These are phyloP conservation scores for Tetracladium setigerum DNA, from an alignment of 495 filamentous ascomycete genomes.

Conservation along the genomic window DNA sequence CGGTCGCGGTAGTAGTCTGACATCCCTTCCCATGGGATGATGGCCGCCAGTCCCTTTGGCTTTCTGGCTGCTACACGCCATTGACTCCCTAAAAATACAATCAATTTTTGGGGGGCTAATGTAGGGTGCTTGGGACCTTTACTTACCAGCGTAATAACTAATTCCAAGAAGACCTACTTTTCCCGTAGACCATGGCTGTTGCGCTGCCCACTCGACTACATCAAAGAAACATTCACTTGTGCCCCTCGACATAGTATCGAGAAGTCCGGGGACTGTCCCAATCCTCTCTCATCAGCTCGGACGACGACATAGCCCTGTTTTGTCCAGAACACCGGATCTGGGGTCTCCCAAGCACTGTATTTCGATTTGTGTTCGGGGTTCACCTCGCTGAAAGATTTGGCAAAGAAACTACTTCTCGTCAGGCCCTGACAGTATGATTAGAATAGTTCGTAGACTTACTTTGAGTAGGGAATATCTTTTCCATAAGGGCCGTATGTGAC, in stretches of 20 bases:
- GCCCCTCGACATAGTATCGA: conserved; percentile 29
- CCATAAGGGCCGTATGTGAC: conserved; percentile 58
- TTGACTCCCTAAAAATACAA: conserved; percentile 26
- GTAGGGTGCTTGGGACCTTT: too few species aligned
- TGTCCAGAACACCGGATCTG: conserved; percentile 35
- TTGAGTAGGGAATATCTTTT: conserved; percentile 49
- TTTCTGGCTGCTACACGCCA: conserved; percentile 33
- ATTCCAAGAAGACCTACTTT: conserved; percentile 38
- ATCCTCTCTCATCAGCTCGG: conserved; percentile 34
- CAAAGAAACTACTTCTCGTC: conserved; percentile 29
- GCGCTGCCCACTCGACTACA: conserved; percentile 33
- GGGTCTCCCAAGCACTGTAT: conserved; percentile 33
- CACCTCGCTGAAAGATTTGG: conserved; percentile 32
- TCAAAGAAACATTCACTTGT: conserved; percentile 38
- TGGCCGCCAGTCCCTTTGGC: conserved; percentile 33
- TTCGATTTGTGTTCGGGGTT: conserved; percentile 34
- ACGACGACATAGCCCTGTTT: conserved; percentile 36
- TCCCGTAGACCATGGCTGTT: conserved; percentile 37
- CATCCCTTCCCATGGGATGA: conserved; percentile 40
- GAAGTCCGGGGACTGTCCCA: conserved; percentile 29
- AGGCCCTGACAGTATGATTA: background rate
- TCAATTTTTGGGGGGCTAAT: too few species aligned
- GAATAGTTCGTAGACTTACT: conserved; percentile 19
- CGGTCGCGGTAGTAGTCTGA: conserved; percentile 37
- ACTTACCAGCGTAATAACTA: conserved; percentile 28